A percentile compares a stretch with the other conserved stretches of the same genome.
phyloP scores from a whole-genome alignment of 1,139 yeast genomes.

The Protomyces lactucae-debilis region DNA sequence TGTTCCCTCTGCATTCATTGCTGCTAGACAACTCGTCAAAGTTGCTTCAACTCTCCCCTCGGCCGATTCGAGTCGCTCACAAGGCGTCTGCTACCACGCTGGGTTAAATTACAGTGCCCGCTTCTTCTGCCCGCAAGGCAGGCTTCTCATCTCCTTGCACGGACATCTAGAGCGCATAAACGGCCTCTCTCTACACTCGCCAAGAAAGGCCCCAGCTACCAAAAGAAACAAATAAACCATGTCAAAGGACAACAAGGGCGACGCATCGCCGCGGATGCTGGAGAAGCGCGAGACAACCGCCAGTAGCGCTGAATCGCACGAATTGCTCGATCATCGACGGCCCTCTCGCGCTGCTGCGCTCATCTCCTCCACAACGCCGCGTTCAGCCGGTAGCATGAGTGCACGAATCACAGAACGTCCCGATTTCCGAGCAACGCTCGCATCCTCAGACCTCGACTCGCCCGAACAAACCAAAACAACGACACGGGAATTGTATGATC shows the following conservation, averaged over 20 bases:
- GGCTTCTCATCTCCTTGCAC: background rate
- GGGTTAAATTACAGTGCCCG: constrained; percentile 21
- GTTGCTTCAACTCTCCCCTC: too few species aligned
- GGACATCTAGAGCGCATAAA: too few species aligned
- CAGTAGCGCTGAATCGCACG: background rate
- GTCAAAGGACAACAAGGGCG: background rate
- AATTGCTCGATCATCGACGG: background rate
- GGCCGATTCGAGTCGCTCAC: constrained; percentile 15
- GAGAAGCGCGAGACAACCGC: background rate
- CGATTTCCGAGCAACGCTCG: background rate
- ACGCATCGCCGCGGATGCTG: background rate
- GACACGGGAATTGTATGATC: background rate
- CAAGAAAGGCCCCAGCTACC: too few species aligned
- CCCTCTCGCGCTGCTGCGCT: background rate
- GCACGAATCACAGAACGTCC: background rate
- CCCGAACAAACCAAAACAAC: background rate
- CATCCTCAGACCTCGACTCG: background rate
- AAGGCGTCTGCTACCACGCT: constrained; percentile 24
- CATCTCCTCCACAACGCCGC: background rate
- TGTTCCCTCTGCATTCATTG: background rate
- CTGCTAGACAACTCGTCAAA: too few species aligned
- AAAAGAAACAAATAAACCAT: background rate
- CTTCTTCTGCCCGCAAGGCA: background rate
- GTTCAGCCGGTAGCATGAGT: too few species aligned
- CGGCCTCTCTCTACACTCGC: too few species aligned